These are phyloP conservation scores for Marasmius sp. DNA, from an alignment of 1,284 basidiomycete species.

Conservation along the genomic window DNA sequence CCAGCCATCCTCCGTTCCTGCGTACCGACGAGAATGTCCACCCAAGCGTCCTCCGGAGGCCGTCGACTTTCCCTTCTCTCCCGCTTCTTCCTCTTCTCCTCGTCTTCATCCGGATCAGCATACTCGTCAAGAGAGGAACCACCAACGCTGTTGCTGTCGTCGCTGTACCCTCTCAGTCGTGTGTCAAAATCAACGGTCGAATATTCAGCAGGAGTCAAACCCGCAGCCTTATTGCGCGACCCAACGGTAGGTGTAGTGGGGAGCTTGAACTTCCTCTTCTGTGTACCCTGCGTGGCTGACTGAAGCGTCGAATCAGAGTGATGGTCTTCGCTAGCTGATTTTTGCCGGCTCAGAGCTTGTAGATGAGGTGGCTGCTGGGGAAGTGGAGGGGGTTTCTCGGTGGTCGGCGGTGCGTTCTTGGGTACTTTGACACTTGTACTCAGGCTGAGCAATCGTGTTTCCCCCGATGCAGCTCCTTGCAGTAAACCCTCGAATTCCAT, in stretches of 20 bases:
- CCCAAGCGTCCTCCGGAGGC: conserved; percentile 68
- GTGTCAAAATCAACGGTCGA: conserved; percentile 75
- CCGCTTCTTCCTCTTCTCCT: conserved; percentile 14
- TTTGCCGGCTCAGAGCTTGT: neutral
- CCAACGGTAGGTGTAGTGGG: conserved; percentile 3
- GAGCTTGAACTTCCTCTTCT: conserved; percentile 6
- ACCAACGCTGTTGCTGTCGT: conserved; percentile 47
- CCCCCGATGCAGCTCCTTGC: conserved; percentile 42
- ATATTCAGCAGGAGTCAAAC: conserved; percentile 56
- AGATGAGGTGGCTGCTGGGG: neutral
- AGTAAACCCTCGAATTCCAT: conserved; percentile 81
- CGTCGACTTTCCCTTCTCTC: conserved; percentile 29
- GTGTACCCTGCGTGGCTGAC: neutral
- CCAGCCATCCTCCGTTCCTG: conserved; percentile 57
- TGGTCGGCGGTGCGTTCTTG: neutral
- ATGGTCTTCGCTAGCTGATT: conserved; percentile 30
- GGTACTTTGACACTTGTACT: conserved; percentile 10
- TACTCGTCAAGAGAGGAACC: conserved; percentile 6
- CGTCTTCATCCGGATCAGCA: conserved; percentile 19
- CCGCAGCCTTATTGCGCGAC: neutral
- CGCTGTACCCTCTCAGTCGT: conserved; percentile 63
- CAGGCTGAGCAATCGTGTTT: conserved; percentile 51
- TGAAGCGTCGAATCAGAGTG: conserved; percentile 31
- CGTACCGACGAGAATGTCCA: conserved; percentile 80
- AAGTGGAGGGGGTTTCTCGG: neutral